Evolutionary conservation across 345 rosid genomes (phyloP).

Genomic region (Psidium friedrichsthalianum): DNA sequence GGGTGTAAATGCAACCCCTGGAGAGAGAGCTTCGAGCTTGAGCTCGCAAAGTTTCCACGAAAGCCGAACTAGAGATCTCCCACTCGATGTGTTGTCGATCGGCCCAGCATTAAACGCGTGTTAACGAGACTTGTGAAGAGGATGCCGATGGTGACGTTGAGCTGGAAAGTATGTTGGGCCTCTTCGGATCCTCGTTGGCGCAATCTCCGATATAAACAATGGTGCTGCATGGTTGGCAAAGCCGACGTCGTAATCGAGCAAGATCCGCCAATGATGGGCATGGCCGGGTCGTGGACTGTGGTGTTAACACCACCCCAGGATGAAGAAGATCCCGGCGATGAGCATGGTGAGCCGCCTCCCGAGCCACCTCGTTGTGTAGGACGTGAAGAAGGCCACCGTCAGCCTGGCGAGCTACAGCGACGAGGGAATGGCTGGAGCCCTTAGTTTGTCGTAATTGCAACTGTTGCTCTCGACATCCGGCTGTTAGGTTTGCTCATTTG

Average conservation of each 20-base stretch:
- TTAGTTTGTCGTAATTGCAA: conserved; percentile 93
- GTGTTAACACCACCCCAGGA: conserved; percentile 64
- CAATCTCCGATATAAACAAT: too few relatives aligned
- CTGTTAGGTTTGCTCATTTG: conserved; percentile 23
- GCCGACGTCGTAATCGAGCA: conserved; percentile 93
- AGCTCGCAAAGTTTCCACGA: too few relatives aligned
- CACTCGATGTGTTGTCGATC: too few relatives aligned
- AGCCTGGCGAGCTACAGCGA: conserved; percentile 89
- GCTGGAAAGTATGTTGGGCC: too few relatives aligned
- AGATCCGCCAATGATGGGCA: conserved; percentile 77
- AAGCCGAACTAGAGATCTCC: too few relatives aligned
- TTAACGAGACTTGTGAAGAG: too few relatives aligned
- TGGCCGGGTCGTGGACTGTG: conserved; percentile 70
- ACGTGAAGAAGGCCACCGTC: conserved; percentile 84
- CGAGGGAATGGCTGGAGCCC: conserved; percentile 83
- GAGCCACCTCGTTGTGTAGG: conserved; percentile 73
- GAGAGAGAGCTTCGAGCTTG: too few relatives aligned
- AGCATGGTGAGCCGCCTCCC: conserved; percentile 84
- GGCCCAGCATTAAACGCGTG: too few relatives aligned
- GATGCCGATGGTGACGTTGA: too few relatives aligned
- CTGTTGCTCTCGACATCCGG: conserved; percentile 37
- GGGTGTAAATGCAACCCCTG: too few relatives aligned
- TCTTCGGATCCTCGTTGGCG: too few relatives aligned
- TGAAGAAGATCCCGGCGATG: conserved; percentile 78
- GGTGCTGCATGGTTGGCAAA: conserved; percentile 96